Conservation (phyloP, 2,329 filamentous ascomycete genomes). For the Claviceps purpurea region DNA sequence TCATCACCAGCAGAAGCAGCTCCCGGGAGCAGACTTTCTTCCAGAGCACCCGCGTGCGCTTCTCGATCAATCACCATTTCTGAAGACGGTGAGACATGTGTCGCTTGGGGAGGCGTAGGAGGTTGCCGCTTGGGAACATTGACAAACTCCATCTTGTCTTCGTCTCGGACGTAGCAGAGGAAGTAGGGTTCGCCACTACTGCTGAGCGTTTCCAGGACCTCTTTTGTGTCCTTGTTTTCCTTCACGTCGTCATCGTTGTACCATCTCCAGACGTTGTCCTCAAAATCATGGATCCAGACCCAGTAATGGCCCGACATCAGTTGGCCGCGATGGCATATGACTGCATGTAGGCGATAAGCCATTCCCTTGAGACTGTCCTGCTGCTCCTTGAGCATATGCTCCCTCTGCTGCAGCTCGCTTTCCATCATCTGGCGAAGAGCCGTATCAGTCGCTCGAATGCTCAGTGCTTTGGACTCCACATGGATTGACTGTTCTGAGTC, state of each 20-base stretch:
- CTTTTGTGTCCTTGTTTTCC: slow-evolving; percentile 47
- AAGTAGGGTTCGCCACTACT: slow-evolving; percentile 67
- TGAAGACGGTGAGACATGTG: slow-evolving; percentile 2
- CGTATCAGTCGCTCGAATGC: slow-evolving; percentile 13
- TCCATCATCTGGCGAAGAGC: slow-evolving; percentile 30
- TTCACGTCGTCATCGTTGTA: slow-evolving; percentile 85
- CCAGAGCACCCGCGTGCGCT: slow-evolving; percentile 11
- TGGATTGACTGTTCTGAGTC: not conserved
- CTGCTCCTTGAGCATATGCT: slow-evolving; percentile 15
- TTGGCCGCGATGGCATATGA: slow-evolving; percentile 78
- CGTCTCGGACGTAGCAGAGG: slow-evolving; percentile 67
- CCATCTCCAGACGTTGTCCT: slow-evolving; percentile 68
- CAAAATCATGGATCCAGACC: slow-evolving; percentile 91
- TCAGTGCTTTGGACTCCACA: slow-evolving; percentile 8
- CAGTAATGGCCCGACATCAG: slow-evolving; percentile 80
- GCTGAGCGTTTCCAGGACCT: slow-evolving; percentile 56
- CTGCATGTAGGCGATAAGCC: slow-evolving; percentile 74
- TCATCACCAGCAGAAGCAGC: not conserved
- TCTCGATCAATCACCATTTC: slow-evolving; percentile 11
- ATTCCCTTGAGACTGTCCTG: slow-evolving; percentile 44
- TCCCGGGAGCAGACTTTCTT: not conserved
- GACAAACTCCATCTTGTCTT: slow-evolving; percentile 42
- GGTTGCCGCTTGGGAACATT: slow-evolving; percentile 28
- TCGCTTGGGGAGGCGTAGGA: slow-evolving; percentile 7
- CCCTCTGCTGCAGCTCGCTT: slow-evolving; percentile 23